Conservation (phyloP, 2,329 filamentous ascomycete species). For the Beauveria rudraprayagi region DNA sequence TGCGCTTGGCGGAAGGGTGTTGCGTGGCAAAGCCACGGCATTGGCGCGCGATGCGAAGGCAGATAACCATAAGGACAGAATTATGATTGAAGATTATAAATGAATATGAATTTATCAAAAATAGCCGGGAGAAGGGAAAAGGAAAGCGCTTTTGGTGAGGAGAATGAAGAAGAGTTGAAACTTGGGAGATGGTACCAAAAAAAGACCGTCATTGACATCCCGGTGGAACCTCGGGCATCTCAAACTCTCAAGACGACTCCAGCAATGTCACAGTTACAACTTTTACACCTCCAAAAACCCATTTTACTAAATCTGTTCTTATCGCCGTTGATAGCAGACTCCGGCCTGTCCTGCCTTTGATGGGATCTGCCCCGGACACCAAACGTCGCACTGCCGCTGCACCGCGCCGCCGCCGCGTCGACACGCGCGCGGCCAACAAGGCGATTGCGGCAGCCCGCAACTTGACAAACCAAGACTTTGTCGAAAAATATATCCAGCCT, state of each 20-base stretch:
- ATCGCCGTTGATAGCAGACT: too few relatives aligned
- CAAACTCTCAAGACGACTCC: background rate
- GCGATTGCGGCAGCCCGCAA: constrained; percentile 40
- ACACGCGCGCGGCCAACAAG: constrained; percentile 19
- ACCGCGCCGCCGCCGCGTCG: background rate
- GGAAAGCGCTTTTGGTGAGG: background rate
- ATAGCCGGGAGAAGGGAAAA: background rate
- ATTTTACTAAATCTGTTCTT: background rate
- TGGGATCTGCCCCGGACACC: background rate
- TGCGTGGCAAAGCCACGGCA: constrained; percentile 9
- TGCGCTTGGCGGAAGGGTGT: constrained; percentile 13
- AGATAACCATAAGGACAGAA: background rate
- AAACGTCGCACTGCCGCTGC: background rate
- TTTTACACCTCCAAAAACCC: background rate
- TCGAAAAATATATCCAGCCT: constrained; percentile 39
- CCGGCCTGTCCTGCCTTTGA: background rate
- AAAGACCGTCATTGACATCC: background rate
- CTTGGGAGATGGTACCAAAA: background rate
- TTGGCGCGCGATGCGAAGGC: background rate
- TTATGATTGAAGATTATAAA: background rate
- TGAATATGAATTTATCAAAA: background rate
- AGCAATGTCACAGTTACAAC: background rate
- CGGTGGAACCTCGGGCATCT: constrained; percentile 8
- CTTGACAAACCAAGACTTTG: constrained; percentile 40
- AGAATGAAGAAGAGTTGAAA: background rate